phyloP scores from a whole-genome alignment of 148 eudicot genomes.

The Silene latifolia region DNA sequence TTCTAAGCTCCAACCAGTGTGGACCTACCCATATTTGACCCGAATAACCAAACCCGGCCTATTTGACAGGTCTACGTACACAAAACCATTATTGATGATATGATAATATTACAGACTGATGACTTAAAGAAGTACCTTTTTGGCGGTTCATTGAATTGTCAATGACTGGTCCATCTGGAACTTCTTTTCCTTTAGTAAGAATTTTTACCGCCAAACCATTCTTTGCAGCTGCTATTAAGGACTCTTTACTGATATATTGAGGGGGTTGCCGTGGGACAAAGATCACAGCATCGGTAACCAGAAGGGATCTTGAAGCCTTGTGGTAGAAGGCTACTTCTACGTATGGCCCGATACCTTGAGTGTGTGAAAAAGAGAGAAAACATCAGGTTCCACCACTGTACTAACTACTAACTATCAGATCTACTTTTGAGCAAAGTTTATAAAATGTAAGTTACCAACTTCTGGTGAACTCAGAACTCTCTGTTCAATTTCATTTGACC shows the following conservation, averaged over 20 bases:
- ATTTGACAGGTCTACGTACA: no score
- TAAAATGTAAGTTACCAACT: slow-evolving; percentile 60
- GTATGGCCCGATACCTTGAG: slow-evolving; percentile 89
- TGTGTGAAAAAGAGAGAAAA: background rate
- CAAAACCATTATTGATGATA: background rate
- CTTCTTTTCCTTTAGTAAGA: slow-evolving; percentile 86
- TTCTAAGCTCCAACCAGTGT: no score
- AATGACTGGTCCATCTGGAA: slow-evolving; percentile 74
- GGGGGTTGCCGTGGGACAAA: slow-evolving; percentile 92
- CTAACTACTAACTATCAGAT: background rate
- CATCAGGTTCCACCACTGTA: background rate
- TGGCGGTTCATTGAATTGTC: slow-evolving; percentile 75
- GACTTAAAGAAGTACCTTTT: slow-evolving; percentile 50
- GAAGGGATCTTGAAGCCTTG: slow-evolving; percentile 74
- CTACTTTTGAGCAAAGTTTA: background rate
- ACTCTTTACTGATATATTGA: slow-evolving; percentile 69
- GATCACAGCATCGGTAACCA: slow-evolving; percentile 97
- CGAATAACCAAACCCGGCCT: no score
- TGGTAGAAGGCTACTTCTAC: slow-evolving; percentile 99
- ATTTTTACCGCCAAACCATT: slow-evolving; percentile 94
- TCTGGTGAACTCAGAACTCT: slow-evolving; percentile 96
- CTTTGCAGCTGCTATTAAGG: slow-evolving; percentile 81
- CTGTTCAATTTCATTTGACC: slow-evolving; percentile 95
- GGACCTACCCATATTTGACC: no score
- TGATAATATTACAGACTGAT: background rate